phyloP scores from a whole-genome alignment of 2,329 filamentous ascomycete genomes.

The Huntiella decipiens region DNA sequence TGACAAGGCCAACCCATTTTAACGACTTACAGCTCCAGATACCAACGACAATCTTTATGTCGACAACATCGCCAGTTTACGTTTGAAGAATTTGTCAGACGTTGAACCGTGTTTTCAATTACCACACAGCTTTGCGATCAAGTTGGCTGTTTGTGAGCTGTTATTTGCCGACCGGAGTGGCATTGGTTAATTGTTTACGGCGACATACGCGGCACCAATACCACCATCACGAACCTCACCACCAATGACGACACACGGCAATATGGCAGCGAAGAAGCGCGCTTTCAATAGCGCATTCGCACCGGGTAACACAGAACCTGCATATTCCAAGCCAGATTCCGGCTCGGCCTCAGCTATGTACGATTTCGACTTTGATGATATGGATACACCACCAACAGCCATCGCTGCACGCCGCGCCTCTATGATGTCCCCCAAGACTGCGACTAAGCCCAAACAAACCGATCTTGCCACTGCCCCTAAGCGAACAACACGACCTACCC shows the following conservation, averaged over 20 bases:
- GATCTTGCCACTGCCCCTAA: neutral
- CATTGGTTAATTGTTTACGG: too few species aligned
- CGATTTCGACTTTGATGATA: conserved; percentile 11
- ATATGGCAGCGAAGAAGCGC: conserved; percentile 11
- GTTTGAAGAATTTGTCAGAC: too few species aligned
- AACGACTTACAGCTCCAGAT: too few species aligned
- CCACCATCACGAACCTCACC: too few species aligned
- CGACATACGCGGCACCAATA: too few species aligned
- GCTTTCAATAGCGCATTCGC: conserved; percentile 11
- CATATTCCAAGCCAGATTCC: conserved; percentile 2
- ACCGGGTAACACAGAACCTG: conserved; percentile 6
- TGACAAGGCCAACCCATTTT: too few species aligned
- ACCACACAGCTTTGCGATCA: too few species aligned
- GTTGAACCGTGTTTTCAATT: too few species aligned
- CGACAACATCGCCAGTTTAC: too few species aligned
- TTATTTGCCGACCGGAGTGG: too few species aligned
- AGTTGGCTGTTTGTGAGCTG: too few species aligned
- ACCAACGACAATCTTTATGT: too few species aligned
- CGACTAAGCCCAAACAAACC: neutral
- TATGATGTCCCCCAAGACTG: conserved; percentile 4
- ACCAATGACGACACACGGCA: conserved; percentile 10
- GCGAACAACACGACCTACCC: conserved; percentile 13
- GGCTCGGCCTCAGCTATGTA: conserved; percentile 6
- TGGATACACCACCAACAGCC: conserved; percentile 5
- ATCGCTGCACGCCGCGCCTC: conserved; percentile 1